phyloP scores from a whole-genome alignment of 192 early-diverging fungal species.

The Neocallimastix lanati region DNA sequence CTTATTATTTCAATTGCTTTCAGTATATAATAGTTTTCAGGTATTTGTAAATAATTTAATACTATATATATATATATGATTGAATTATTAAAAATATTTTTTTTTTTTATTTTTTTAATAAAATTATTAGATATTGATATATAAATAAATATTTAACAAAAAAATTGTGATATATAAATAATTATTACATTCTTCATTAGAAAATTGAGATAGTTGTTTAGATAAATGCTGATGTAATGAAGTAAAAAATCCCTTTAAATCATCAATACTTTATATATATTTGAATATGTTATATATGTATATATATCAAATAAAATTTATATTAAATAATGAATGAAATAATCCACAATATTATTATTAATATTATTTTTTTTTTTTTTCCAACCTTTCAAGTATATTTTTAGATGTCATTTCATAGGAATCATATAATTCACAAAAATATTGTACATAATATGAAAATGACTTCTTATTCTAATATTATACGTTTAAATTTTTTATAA shows the following conservation, averaged over 20 bases:
- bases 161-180: too few relatives aligned
- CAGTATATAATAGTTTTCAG: not conserved
- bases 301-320: too few relatives aligned
- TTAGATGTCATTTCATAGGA: not conserved
- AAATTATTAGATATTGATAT: too few relatives aligned
- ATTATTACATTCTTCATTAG: not conserved
- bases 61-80: too few relatives aligned
- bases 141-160: too few relatives aligned
- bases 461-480: not conserved
- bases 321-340: too few relatives aligned
- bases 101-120: too few relatives aligned
- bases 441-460: not conserved
- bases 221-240: not conserved
- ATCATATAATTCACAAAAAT: not conserved
- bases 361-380: too few relatives aligned
- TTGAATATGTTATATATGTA: too few relatives aligned
- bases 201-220: not conserved
- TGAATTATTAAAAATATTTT: too few relatives aligned
- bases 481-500: too few relatives aligned
- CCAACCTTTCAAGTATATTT: not conserved
- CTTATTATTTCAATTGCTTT: not conserved
- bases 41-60: not conserved
- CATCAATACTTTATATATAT: not conserved
- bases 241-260: not conserved
- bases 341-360: too few relatives aligned